Percentiles rank a stretch among this genome's conserved stretches.
These are phyloP conservation scores for Lactifluus pinguis DNA, from an alignment of 768 basidiomycete species.

Conservation along the genomic window DNA sequence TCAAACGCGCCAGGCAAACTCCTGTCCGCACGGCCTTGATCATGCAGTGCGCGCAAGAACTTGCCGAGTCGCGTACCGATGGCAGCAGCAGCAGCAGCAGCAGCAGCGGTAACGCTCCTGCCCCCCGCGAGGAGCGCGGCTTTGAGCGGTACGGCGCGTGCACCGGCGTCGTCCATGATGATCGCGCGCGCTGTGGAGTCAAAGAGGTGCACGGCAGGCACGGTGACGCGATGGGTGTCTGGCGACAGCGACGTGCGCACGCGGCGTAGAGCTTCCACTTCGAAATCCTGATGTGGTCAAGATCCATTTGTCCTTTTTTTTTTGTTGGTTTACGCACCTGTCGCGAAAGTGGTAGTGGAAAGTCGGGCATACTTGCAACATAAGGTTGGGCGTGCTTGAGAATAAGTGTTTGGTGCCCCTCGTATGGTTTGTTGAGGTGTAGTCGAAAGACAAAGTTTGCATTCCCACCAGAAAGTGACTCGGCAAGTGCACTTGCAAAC, in stretches of 20 bases:
- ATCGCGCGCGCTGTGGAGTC: constrained; percentile 43
- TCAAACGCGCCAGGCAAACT: not conserved
- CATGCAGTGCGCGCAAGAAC: constrained; percentile 48
- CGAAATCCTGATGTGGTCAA: constrained; percentile 27
- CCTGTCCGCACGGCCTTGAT: constrained; percentile 31
- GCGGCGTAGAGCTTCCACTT: constrained; percentile 42
- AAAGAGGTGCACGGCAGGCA: constrained; percentile 41
- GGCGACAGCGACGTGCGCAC: constrained; percentile 31
- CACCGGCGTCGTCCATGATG: constrained; percentile 57
- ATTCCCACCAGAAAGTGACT: constrained; percentile 40
- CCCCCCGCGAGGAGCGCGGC: constrained; percentile 29
- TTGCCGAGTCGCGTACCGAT: constrained; percentile 47
- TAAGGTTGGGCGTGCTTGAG: constrained; percentile 47
- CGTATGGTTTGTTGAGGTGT: constrained; percentile 31
- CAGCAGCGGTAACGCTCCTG: constrained; percentile 8
- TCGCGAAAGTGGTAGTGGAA: constrained; percentile 36
- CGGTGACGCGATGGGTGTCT: constrained; percentile 32
- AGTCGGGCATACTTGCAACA: constrained; percentile 18
- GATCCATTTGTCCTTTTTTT: not conserved
- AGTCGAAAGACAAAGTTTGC: constrained; percentile 54
- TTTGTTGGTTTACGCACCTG: constrained; percentile 37
- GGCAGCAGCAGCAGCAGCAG: constrained; percentile 26
- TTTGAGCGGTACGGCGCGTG: constrained; percentile 32
- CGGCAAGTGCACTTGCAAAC: constrained; percentile 36
- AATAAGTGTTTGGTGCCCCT: constrained; percentile 40